These are phyloP conservation scores for Orbilia blumenaviensis DNA, from an alignment of 2,329 filamentous ascomycete species.

Conservation along the genomic window DNA sequence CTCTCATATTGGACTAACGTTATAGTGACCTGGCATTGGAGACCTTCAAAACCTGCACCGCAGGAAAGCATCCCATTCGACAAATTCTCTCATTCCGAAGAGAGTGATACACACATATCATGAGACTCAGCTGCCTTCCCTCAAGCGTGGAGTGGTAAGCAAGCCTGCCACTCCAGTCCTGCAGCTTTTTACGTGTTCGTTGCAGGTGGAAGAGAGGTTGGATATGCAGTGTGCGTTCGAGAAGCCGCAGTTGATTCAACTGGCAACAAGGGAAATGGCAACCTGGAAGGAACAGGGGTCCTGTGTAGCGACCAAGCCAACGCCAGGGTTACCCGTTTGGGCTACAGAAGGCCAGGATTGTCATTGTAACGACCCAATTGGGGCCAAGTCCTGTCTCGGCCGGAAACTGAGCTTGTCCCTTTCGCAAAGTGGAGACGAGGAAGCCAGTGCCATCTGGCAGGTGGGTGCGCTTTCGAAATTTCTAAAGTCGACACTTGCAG, in stretches of 20 bases:
- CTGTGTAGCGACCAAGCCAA: neutral
- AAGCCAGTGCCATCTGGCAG: neutral
- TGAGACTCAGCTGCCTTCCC: neutral
- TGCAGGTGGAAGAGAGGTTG: neutral
- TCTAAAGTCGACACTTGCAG: neutral
- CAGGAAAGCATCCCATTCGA: slow-evolving; percentile 6
- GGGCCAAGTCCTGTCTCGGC: neutral
- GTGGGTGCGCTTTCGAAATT: neutral
- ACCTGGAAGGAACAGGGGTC: neutral
- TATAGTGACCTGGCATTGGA: neutral
- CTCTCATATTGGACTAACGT: neutral
- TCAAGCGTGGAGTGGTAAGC: neutral
- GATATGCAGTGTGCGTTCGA: neutral
- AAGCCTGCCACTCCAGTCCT: neutral
- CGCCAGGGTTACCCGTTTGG: neutral
- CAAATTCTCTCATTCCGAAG: neutral
- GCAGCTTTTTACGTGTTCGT: slow-evolving; percentile 6
- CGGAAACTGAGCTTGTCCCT: neutral
- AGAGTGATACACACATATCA: neutral
- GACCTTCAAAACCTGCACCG: neutral
- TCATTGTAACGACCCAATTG: slow-evolving; percentile 5
- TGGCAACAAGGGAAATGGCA: neutral
- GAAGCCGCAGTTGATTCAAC: neutral
- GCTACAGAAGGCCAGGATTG: neutral
- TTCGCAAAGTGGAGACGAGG: slow-evolving; percentile 10